phyloP scores from a whole-genome alignment of 441 rosid species.

The Croton laevigatus region DNA sequence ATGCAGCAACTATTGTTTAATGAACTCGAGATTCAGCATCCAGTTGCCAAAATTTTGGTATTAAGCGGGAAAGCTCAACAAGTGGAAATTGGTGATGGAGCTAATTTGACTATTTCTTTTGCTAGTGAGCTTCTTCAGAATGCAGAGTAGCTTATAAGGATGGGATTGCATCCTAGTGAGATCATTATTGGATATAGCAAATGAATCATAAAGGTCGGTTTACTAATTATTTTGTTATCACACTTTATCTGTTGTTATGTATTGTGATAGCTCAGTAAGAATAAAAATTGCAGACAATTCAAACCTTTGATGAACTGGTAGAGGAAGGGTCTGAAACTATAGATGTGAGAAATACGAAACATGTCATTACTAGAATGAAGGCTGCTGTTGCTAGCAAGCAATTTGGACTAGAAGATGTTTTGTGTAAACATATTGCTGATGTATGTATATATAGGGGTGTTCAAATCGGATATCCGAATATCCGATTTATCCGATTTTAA shows the following conservation, averaged over 20 bases:
- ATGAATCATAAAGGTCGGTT: constrained; percentile 78
- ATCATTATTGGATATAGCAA: constrained; percentile 91
- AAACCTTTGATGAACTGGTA: constrained; percentile 66
- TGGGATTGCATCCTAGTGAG: constrained; percentile 95
- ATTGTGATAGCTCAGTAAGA: not conserved
- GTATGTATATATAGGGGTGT: constrained; percentile 46
- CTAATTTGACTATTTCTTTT: constrained; percentile 84
- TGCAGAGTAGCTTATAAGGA: constrained; percentile 94
- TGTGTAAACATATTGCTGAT: constrained; percentile 71
- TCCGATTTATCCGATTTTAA: too few species aligned
- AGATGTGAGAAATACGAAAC: constrained; percentile 83
- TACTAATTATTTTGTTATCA: not conserved
- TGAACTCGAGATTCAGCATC: constrained; percentile 97
- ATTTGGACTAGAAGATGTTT: constrained; percentile 82
- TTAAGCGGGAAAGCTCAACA: constrained; percentile 95
- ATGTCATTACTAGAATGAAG: constrained; percentile 77
- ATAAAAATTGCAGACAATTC: constrained; percentile 45
- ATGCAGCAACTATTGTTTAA: constrained; percentile 95
- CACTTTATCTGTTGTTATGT: not conserved
- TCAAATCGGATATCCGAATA: too few species aligned
- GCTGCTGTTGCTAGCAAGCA: constrained; percentile 99
- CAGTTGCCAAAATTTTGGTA: constrained; percentile 90
- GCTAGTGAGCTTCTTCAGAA: constrained; percentile 95
- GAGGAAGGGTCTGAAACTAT: constrained; percentile 91
- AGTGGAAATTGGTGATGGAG: constrained; percentile 98